Base-by-base conservation (phyloP, 495 filamentous ascomycete species). In the Niebla homalea region DNA sequence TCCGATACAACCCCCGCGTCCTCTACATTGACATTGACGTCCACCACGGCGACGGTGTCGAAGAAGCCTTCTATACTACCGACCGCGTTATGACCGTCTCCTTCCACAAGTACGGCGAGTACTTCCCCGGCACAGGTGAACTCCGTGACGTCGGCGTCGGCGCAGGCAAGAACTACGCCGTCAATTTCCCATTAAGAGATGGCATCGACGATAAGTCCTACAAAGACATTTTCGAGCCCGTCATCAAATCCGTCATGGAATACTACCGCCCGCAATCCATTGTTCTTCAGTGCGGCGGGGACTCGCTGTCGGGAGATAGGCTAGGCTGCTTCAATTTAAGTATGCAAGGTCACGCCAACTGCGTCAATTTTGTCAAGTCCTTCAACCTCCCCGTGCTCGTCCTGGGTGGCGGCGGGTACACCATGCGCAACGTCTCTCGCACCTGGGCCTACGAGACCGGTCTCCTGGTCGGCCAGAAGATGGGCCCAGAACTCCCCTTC, bases 11-110 rank as follows among this genome's bases (percentile, higher is more conserved):
- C 56, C 84, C 89, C 57, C 80, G 92, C 51, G 92, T 98, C 7
- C 76, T 98, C 22, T 98, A 98, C 66, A 85, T 98, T 55, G 92
- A 98, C 63, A 97, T 98, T 57, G 92, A 98, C 66, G 93, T 98
- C 16, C 92, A 98, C 66, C 92, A 98, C 59, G 92, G 92, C 37
- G 92, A 98, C 62, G 92, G 92, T 52, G 92, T 98, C 20, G 92
- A 98, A 65, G 90, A 97, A 61, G 92, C 92, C 6, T 98, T 98
- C 59, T 94, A 93, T 61, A 92, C 89, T 18, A 98, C 92, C 15
- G 90, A 98, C 68, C 81, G 92, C 58, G 92, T 98, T 61, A 95
- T 98, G 90, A 97, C 93, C 0, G 83, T 89, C 36, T 94, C 88
- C 15, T 97, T 97, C 67, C 92, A 98, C 70, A 98, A 98, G 58